These are phyloP conservation scores for Rubroshorea leprosula DNA, from an alignment of 345 rosid genomes.

Conservation along the genomic window DNA sequence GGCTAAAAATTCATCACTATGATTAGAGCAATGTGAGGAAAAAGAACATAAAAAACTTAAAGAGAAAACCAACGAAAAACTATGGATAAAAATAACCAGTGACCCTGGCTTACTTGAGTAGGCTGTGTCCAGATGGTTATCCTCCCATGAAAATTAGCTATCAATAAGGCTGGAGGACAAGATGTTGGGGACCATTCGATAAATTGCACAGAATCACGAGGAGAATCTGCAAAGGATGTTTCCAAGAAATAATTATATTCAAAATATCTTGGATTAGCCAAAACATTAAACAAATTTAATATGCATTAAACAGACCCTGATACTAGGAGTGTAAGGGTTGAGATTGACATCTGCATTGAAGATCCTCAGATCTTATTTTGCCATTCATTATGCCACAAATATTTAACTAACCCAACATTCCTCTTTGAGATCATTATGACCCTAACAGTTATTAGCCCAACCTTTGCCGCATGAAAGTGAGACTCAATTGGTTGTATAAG, in stretches of 20 bases:
- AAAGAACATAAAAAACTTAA: constrained; percentile 9
- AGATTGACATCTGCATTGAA: too few relatives aligned
- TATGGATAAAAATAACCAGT: constrained; percentile 7
- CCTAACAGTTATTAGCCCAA: background rate
- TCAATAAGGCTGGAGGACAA: constrained; percentile 85
- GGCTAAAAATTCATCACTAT: background rate
- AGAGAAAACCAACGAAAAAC: background rate
- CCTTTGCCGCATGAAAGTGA: background rate
- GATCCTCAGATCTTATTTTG: too few relatives aligned
- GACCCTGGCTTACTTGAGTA: constrained; percentile 55
- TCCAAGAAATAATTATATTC: background rate
- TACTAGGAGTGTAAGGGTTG: too few relatives aligned
- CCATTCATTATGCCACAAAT: too few relatives aligned
- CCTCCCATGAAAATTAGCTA: constrained; percentile 96
- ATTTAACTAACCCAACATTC: background rate
- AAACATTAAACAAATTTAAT: background rate
- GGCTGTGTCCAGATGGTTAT: constrained; percentile 96
- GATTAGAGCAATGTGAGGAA: constrained; percentile 2
- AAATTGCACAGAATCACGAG: constrained; percentile 98
- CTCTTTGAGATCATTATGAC: background rate
- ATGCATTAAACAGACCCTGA: too few relatives aligned
- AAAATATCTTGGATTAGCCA: background rate
- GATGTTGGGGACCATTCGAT: constrained; percentile 98
- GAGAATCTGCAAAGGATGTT: constrained; percentile 62
- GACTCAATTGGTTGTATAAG: background rate